These are phyloP conservation scores for Fusarium haematococcum DNA, from an alignment of 2,329 filamentous ascomycete genomes.

Conservation along the genomic window DNA sequence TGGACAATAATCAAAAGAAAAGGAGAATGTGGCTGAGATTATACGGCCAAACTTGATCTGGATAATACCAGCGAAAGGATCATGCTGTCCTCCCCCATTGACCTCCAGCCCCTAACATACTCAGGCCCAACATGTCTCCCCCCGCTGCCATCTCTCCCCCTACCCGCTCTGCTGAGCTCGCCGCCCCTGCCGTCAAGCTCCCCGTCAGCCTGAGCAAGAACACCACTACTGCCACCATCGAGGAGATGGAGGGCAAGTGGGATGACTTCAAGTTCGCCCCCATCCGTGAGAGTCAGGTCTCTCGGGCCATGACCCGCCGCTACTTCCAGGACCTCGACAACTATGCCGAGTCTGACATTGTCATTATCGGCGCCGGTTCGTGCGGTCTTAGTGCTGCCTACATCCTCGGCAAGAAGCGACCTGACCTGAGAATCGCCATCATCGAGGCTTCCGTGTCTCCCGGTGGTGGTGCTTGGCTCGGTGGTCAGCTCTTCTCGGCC, in stretches of 20 bases:
- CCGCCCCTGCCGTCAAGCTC: constrained; percentile 47
- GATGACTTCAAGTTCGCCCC: constrained; percentile 83
- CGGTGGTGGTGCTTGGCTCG: constrained; percentile 91
- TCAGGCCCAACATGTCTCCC: constrained; percentile 68
- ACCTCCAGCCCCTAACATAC: constrained; percentile 46
- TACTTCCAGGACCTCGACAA: constrained; percentile 92
- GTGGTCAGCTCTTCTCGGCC: constrained; percentile 92
- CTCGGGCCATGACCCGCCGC: constrained; percentile 90
- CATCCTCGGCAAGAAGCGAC: constrained; percentile 83
- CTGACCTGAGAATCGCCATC: constrained; percentile 91
- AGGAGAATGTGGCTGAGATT: constrained; percentile 73
- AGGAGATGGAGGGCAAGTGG: constrained; percentile 78
- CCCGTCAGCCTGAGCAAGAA: constrained; percentile 35
- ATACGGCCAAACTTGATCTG: constrained; percentile 98
- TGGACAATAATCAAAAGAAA: not conserved
- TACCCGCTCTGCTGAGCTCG: constrained; percentile 60
- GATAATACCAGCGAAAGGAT: constrained; percentile 99
- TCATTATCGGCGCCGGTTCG: constrained; percentile 91
- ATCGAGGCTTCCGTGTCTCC: constrained; percentile 90
- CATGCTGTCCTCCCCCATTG: constrained; percentile 76
- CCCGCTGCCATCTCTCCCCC: constrained; percentile 74
- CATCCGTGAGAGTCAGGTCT: constrained; percentile 93
- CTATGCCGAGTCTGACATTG: constrained; percentile 93
- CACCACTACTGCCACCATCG: constrained; percentile 42
- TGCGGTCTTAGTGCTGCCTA: constrained; percentile 90